A percentile compares a stretch with the other conserved stretches of the same genome.
Conservation (phyloP, 2,329 filamentous ascomycete species). For the Alternaria sp. region DNA sequence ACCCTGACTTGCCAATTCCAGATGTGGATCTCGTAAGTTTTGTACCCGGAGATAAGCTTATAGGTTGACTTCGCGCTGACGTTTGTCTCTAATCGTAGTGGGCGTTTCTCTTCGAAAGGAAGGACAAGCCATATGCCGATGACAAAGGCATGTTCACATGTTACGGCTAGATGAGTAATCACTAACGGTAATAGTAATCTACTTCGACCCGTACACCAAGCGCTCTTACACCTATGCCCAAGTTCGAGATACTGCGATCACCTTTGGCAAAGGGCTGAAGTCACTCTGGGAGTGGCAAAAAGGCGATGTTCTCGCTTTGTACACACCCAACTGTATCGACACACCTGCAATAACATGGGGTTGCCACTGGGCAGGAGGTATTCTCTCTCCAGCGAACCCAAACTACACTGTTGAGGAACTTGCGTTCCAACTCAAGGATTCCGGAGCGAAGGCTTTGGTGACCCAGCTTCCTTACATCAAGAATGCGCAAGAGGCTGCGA, state of each 20-base stretch:
- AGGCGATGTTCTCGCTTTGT: constrained; percentile 83
- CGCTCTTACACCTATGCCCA: constrained; percentile 75
- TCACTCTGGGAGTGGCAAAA: constrained; percentile 79
- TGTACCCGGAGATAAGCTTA: constrained; percentile 1
- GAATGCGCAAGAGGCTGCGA: constrained; percentile 72
- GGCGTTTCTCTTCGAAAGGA: constrained; percentile 77
- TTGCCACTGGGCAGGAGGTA: constrained; percentile 81
- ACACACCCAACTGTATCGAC: constrained; percentile 83
- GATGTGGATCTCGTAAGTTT: constrained; percentile 66
- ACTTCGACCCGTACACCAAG: constrained; percentile 76
- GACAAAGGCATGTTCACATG: constrained; percentile 68
- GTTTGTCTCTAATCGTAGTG: constrained; percentile 54
- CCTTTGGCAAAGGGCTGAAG: constrained; percentile 83
- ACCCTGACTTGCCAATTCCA: constrained; percentile 73
- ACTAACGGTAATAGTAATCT: constrained; percentile 67
- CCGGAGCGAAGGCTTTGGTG: constrained; percentile 74
- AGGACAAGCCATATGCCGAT: constrained; percentile 70
- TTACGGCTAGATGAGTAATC: not conserved
- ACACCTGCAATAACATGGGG: constrained; percentile 80
- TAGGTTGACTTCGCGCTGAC: constrained; percentile 6
- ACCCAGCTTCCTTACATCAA: constrained; percentile 75
- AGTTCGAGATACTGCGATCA: constrained; percentile 69
- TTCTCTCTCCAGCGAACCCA: constrained; percentile 86
- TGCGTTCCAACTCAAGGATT: constrained; percentile 82
- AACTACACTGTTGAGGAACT: constrained; percentile 85